Evolutionary conservation across 306 rosid genomes (phyloP).

Genomic region (Malus sylvestris): DNA sequence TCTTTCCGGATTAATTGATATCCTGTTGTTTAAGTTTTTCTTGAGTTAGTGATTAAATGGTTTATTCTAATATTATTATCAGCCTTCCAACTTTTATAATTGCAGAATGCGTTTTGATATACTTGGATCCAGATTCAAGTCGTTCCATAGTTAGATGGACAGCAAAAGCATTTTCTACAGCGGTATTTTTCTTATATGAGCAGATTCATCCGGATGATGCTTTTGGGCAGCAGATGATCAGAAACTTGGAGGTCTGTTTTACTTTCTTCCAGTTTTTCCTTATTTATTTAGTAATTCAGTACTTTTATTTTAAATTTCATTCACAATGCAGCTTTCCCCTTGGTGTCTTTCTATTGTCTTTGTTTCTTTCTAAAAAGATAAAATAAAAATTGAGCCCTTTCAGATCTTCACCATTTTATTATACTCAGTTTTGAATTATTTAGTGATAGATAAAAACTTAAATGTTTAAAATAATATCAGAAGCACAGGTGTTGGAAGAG

Average conservation of each 20-base stretch:
- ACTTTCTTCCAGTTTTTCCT: background rate
- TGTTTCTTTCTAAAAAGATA: too few relatives aligned
- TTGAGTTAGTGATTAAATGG: constrained; percentile 22
- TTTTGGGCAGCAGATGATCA: constrained; percentile 93
- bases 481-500: background rate
- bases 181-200: constrained; percentile 82
- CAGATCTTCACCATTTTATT: background rate
- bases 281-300: background rate
- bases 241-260: constrained; percentile 75
- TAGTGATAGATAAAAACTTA: background rate
- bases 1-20: background rate
- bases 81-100: constrained; percentile 99
- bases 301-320: background rate
- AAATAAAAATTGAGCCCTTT: background rate
- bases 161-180: constrained; percentile 63
- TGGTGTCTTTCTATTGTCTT: background rate
- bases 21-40: constrained; percentile 6
- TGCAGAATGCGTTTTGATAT: constrained; percentile 98
- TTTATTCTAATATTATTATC: constrained; percentile 67
- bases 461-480: background rate
- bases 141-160: constrained; percentile 77
- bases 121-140: constrained; percentile 89
- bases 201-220: constrained; percentile 97
- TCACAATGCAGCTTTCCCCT: background rate
- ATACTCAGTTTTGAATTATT: background rate